Evolutionary conservation across 2,329 filamentous ascomycete genomes (phyloP), one percentile per base, ranked within the genome.

Genomic region (Pseudogymnoascus sp.): DNA sequence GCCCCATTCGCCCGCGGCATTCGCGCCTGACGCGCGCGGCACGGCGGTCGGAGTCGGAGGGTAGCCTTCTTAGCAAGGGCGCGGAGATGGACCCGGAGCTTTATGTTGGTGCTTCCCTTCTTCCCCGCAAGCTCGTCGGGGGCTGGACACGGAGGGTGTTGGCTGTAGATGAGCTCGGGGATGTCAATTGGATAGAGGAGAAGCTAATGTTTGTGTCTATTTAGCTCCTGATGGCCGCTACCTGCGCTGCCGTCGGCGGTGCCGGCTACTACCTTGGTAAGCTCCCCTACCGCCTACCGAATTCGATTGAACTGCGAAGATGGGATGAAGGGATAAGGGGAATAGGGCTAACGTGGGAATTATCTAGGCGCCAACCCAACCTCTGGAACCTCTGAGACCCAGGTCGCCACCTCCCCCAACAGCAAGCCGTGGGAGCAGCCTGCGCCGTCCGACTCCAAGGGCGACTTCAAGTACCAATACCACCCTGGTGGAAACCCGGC

Each of bases 191-290:
- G 16, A 23, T 25, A 25, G 37, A 38, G 12, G 18, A 38, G 58
- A 59, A 41, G 45, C 21, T 40, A 38, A 55, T 11, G n/a, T 18
- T 8, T 9, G 25, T 55, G 49, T 60, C 69, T 61, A 72, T 23
- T 25, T 59, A 97, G 95, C 87, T 97, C 73, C 89, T 99, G 69
- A 85, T 93, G 67, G 90, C 86, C 74, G 88, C 97, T 76, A 96
- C 97, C 91, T 87, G 89, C 71, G 88, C 88, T 75, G 89, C 91
- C 71, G 89, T 97, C 74, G 87, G 88, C 73, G 87, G 95, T 71
- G 93, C 91, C 69, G 93, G 93, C 75, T 96, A 88, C 86, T 91
- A 93, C 80, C 90, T 95, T 72, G 89, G 89, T 90, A 83, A 38
- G 16, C 60, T 61, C 63, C 64, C 52, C 59, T 38, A 40, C 28